phyloP scores from a whole-genome alignment of 2,329 filamentous ascomycete genomes.

The Fusarium xyrophilum region DNA sequence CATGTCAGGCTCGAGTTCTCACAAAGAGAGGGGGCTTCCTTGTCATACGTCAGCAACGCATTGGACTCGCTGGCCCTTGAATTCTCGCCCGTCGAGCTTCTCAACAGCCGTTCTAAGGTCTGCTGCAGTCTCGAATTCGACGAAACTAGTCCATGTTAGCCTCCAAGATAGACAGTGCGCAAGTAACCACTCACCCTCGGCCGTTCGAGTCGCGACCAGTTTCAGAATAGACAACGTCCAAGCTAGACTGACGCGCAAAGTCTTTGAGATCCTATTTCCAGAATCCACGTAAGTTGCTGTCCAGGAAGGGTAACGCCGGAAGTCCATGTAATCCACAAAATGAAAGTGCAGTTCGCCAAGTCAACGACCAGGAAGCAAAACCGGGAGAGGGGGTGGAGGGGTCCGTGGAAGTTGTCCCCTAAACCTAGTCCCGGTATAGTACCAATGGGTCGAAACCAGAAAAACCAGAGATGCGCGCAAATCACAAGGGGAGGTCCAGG shows the following conservation, averaged over 20 bases:
- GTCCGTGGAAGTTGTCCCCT: slow-evolving; percentile 42
- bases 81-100: slow-evolving; percentile 91
- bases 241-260: slow-evolving; percentile 94
- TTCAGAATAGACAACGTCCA: slow-evolving; percentile 98
- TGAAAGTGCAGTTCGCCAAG: slow-evolving; percentile 50
- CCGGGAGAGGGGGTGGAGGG: slow-evolving; percentile 36
- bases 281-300: slow-evolving; percentile 80
- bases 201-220: slow-evolving; percentile 69
- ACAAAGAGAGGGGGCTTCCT: background rate
- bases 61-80: slow-evolving; percentile 86
- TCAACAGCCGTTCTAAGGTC: slow-evolving; percentile 92
- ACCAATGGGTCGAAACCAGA: slow-evolving; percentile 40
- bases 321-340: slow-evolving; percentile 48
- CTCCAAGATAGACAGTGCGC: background rate
- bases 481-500: slow-evolving; percentile 47
- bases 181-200: slow-evolving; percentile 73
- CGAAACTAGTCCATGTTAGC: slow-evolving; percentile 69
- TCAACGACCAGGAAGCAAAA: slow-evolving; percentile 44
- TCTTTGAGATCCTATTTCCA: slow-evolving; percentile 98
- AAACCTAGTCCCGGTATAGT: slow-evolving; percentile 40
- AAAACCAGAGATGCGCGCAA: slow-evolving; percentile 44
- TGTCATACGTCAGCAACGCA: slow-evolving; percentile 80
- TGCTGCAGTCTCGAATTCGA: slow-evolving; percentile 93
- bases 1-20: slow-evolving; percentile 32
- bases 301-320: slow-evolving; percentile 53